Base-by-base conservation (phyloP, 2,329 filamentous ascomycete species). In the Ophiosphaerella herpotricha region DNA sequence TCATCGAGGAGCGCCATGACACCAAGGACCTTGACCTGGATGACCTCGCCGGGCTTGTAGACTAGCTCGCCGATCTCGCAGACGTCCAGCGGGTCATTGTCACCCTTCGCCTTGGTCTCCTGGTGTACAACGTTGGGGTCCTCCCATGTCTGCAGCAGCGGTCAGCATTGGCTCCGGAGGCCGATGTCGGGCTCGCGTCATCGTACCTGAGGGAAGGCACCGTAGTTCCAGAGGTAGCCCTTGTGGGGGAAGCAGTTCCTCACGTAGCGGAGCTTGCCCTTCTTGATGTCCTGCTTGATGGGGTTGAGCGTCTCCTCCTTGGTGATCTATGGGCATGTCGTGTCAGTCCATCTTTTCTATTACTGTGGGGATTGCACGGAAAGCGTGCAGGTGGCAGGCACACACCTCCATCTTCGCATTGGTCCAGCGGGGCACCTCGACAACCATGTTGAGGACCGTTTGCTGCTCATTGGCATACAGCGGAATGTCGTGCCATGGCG, bases 171-270 rank as follows among this genome's bases (percentile, higher is more conserved):
- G 40, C 42, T 14, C 31, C 36, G 5, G 53, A 40, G 52, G 49
- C 64, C 67, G 68, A 66, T 64, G 63, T 65, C 62, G 63, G 56
- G 49, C 45, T 51, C 50, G 52, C 50, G 56, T 54, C 52, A 55
- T 55, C 83, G 74, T 83, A 94, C 91, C 83, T 94, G 91, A 70
- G 94, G 94, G 87, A 99, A 97, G 78, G 92, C 92, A 81, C 94
- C 94, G 81, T 99, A 99, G 86, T 99, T 99, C 94, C 94, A 99
- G 70, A 99, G 90, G 80, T 99, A 99, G 65, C 94, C 94, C 86
- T 99, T 97, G 89, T 99, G 94, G 70, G 94, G 94, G 86, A 99
- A 99, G 88, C 94, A 99, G 88, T 99, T 99, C 81, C 94, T 91
- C 76, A 99, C 94, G 77, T 88, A 99, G 74, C 94, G 90, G 71